Base-by-base conservation (phyloP, 1,139 yeast species). In the Meyerozyma guilliermondii region DNA sequence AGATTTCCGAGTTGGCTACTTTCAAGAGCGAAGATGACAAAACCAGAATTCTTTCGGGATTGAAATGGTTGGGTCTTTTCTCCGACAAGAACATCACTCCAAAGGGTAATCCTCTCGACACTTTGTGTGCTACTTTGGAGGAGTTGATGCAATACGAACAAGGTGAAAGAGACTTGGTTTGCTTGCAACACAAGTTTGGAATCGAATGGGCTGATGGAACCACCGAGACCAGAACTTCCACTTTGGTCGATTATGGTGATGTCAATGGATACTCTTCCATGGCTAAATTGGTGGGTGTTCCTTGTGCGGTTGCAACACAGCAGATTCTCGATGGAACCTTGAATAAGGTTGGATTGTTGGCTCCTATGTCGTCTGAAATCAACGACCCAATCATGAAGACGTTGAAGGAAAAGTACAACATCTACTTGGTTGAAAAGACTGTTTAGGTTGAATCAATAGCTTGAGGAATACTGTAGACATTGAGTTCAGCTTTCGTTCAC, bases 281-380 rank as follows among this genome's bases (percentile, higher is more conserved):
- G 98, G 98, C 98, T 54, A 91, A 92, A 65, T 78, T 88, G 54
- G 98, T 92, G 46, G 98, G 98, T 74, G 94, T 89, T 53, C 98
- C 98, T 53, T 92, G 96, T 70, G 97, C 97, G 46, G 95, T 92
- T 64, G 98, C 98, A 35, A 77, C 85, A 50, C 82, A 82, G 71
- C 86, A 87, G 68, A 87, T 92, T 52, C 78, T 92, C 58, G 79
- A 85, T 54, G 96, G 96, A 50, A 80, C 84, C 50, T 84, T 88
- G 61, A 74, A 76, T 58, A 76, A 74, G 49, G 60, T 54, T 43
- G 98, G 98, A 55, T 77, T 92, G 61, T 77, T 84, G 56, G 98
- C 98, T 44, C 98, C 98, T 60, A 87, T 87, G 79, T 74, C 88
- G 50, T 85, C 95, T 50, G 92, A 87, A 63, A 81, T 88, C 60